phyloP scores from a whole-genome alignment of 495 filamentous ascomycete genomes.

The Zalerion maritima region DNA sequence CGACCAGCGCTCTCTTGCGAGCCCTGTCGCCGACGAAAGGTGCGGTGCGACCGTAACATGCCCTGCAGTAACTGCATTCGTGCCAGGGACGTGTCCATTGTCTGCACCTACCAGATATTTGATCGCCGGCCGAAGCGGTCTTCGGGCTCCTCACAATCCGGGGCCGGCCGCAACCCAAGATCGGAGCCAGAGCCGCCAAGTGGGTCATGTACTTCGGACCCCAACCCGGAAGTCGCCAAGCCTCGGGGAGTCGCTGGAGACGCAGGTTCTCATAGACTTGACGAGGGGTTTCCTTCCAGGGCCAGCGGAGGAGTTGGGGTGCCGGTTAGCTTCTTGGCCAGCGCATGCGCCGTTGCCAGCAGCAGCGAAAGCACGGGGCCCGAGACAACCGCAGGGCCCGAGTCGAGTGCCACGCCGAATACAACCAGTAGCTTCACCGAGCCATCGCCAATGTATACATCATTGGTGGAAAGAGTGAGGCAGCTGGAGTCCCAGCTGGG shows the following conservation, averaged over 20 bases:
- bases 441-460: conserved; percentile 8
- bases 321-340: too few relatives aligned
- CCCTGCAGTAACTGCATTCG: conserved; percentile 37
- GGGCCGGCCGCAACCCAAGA: conserved; percentile 1
- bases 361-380: too few relatives aligned
- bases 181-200: conserved; percentile 6
- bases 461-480: conserved; percentile 10
- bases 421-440: conserved; percentile 12
- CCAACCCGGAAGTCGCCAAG: conserved; percentile 1
- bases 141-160: conserved; percentile 2
- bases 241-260: too few relatives aligned
- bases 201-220: conserved; percentile 3
- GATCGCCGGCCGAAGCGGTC: conserved; percentile 7
- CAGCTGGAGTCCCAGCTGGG: conserved; percentile 15
- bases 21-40: conserved; percentile 33
- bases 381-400: conserved; percentile 1
- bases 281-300: too few relatives aligned
- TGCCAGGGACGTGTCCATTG: conserved; percentile 20
- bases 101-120: conserved; percentile 16
- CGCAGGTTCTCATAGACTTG: too few relatives aligned
- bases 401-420: conserved; percentile 2
- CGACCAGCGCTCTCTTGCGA: too few relatives aligned
- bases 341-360: too few relatives aligned
- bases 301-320: too few relatives aligned
- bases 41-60: conserved; percentile 32